Base-by-base conservation (phyloP, 2,329 filamentous ascomycete species). In the Elsinoe fawcettii region DNA sequence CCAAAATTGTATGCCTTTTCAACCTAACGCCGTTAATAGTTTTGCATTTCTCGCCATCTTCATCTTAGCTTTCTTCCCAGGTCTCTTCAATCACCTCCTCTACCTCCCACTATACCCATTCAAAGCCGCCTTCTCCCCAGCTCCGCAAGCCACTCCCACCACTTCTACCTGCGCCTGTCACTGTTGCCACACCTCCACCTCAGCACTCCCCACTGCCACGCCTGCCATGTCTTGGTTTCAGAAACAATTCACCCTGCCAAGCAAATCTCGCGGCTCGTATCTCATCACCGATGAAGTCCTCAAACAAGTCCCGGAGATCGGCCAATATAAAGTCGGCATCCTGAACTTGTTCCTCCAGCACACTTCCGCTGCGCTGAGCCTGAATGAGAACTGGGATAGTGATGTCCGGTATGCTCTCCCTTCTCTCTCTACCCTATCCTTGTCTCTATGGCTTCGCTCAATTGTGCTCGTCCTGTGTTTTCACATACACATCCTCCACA, bases 331-430 rank as follows among this genome's bases (percentile, higher is more conserved):
- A 71, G 82, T 93, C 64, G 90, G 90, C 44, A 74, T 95, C 60
- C 75, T 97, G 61, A 85, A 96, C 70, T 79, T 99, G 47, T 99
- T 97, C 71, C 80, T 97, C 56, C 92, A 99, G 74, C 93, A 99
- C 74, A 99, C 93, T 4, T 90, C 84, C 67, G 96, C 90, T 73
- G 93, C 88, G 11, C 79, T 99, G 55, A 88, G 83, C 60, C 75
- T 99, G 66, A 99, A 99, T 69, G 93, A 99, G 80, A 97, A 97
- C 75, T 86, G 77, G 76, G 89, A 91, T 68, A 72, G 76, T 46
- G 89, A 95, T 73, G 93, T 99, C n/a, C 81, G 90, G 65, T 61
- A 41, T 9, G 60, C 34, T 30, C 23, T 18, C 16, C 18, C 20
- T 7, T 2, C 2, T 49, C 12, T 14, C 25, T n/a, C 9, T 18